A percentile compares a stretch with the other conserved stretches of the same genome.
Conservation (phyloP, 2,329 filamentous ascomycete genomes). For the Microascus cirrosus region DNA sequence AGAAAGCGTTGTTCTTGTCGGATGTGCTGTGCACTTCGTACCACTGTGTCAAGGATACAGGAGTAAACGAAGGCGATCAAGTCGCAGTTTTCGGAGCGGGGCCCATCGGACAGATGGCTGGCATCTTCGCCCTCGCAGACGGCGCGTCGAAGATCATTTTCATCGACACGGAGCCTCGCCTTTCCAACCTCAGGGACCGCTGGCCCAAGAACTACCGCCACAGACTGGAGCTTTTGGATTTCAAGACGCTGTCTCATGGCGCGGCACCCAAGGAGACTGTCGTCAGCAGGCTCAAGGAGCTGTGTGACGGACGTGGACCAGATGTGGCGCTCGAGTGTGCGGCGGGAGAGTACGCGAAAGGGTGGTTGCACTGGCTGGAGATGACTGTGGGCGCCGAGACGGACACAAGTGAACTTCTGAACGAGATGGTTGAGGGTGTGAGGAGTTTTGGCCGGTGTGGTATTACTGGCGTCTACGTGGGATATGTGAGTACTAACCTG, state of each 20-base stretch:
- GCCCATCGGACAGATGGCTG: conserved; percentile 77
- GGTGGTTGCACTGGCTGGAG: conserved; percentile 49
- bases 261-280: conserved; percentile 51
- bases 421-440: conserved; percentile 69
- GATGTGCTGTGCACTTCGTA: conserved; percentile 74
- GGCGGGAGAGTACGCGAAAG: conserved; percentile 50
- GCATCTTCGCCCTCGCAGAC: conserved; percentile 62
- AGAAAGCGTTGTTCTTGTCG: conserved; percentile 69
- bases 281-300: conserved; percentile 60
- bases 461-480: conserved; percentile 60
- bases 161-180: conserved; percentile 61
- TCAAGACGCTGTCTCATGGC: conserved; percentile 44
- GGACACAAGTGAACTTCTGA: conserved; percentile 70
- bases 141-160: conserved; percentile 68
- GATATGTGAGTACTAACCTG: conserved; percentile 40
- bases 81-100: conserved; percentile 82
- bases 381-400: conserved; percentile 60
- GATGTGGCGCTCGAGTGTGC: conserved; percentile 63
- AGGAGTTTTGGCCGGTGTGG: conserved; percentile 63
- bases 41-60: conserved; percentile 74
- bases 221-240: conserved; percentile 61
- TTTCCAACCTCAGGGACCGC: conserved; percentile 55
- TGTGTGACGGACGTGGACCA: conserved; percentile 60
- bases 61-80: conserved; percentile 62
- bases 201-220: conserved; percentile 35